Conservation (phyloP, 2,329 filamentous ascomycete species). For the Capronia epimyces region DNA sequence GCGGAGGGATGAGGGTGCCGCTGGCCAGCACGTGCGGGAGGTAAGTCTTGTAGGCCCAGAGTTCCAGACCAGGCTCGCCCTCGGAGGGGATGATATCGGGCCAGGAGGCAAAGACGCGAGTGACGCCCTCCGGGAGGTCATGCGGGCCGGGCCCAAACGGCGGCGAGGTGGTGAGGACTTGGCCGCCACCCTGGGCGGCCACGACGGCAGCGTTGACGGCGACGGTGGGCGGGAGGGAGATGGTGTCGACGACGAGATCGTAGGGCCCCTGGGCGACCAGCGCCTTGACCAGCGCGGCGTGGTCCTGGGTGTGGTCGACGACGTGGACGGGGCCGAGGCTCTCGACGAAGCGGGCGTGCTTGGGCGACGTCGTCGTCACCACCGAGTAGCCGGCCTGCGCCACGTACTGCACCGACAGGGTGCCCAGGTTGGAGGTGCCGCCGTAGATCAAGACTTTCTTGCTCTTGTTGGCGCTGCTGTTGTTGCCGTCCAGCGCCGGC, state of each 20-base stretch:
- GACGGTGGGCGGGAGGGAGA: slow-evolving; percentile 7
- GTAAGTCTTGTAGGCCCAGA: slow-evolving; percentile 12
- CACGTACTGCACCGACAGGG: slow-evolving; percentile 38
- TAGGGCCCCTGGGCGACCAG: slow-evolving; percentile 13
- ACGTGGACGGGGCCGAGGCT: slow-evolving; percentile 31
- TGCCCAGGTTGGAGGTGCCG: slow-evolving; percentile 36
- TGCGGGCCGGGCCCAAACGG: slow-evolving; percentile 5
- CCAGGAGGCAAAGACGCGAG: slow-evolving; percentile 7
- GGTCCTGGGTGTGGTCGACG: slow-evolving; percentile 32
- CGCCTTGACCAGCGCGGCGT: neutral
- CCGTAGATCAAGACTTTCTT: slow-evolving; percentile 36
- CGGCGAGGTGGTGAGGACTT: slow-evolving; percentile 2
- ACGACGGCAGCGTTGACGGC: slow-evolving; percentile 7
- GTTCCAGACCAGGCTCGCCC: slow-evolving; percentile 4
- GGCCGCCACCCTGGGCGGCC: slow-evolving; percentile 10
- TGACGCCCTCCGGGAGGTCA: slow-evolving; percentile 14
- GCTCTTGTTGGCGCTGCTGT: neutral
- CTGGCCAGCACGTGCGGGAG: slow-evolving; percentile 10
- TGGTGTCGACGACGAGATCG: slow-evolving; percentile 13
- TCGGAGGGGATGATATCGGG: slow-evolving; percentile 8
- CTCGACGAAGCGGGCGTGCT: slow-evolving; percentile 32
- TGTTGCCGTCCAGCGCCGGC: slow-evolving; percentile 10
- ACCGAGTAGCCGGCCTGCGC: slow-evolving; percentile 33
- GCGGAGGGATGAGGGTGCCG: slow-evolving; percentile 2
- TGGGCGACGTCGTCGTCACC: slow-evolving; percentile 34